Base-by-base conservation (phyloP, 2,329 filamentous ascomycete genomes). In the Claviceps africana region DNA sequence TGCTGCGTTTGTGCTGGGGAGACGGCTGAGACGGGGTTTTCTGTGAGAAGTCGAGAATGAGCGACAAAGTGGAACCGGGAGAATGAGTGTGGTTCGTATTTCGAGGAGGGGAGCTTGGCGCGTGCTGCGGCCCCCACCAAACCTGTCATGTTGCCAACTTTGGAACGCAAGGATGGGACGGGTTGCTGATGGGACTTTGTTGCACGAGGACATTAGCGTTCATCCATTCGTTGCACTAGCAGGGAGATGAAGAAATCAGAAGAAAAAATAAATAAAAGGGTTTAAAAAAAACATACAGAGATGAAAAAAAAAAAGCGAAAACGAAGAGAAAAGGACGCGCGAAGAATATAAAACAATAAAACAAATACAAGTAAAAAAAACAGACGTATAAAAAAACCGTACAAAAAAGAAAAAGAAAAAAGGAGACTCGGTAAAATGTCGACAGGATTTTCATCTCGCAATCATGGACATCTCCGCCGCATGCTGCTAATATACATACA, bases 401-500 rank as follows among this genome's bases (percentile, higher is more conserved):
- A n/a, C n/a, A 46, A 42, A n/a, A 31, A 46, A 19, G 4, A 19
- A 30, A 11, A 47, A 47, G 2, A 22, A 11, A 17, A 10, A 31
- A n/a, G 2, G 51, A 55, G 43, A 52, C 53, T 50, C 33, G 43
- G 48, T n/a, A 51, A 51, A 48, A 52, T 54, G 50, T 43, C 50
- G 28, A 50, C 59, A 51, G 61, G 59, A 60, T n/a, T 11, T 61
- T 63, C 61, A 62, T 64, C 57, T 59, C 56, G 58, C 54, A 61
- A 60, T 60, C 62, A 63, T 60, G 67, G 67, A 67, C 69, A 70
- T 70, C 67, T 67, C 66, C 61, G 66, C 62, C 65, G 64, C 64
- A 62, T 65, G 64, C 44, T 70, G 70, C 63, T 70, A 70, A 60
- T 68, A 62, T 70, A 70, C 67, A 70, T 66, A 61, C 60, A 63